A percentile compares a stretch with the other conserved stretches of the same genome.
These are phyloP conservation scores for Boletus vinaceobasis DNA, from an alignment of 768 basidiomycete genomes.

Conservation along the genomic window DNA sequence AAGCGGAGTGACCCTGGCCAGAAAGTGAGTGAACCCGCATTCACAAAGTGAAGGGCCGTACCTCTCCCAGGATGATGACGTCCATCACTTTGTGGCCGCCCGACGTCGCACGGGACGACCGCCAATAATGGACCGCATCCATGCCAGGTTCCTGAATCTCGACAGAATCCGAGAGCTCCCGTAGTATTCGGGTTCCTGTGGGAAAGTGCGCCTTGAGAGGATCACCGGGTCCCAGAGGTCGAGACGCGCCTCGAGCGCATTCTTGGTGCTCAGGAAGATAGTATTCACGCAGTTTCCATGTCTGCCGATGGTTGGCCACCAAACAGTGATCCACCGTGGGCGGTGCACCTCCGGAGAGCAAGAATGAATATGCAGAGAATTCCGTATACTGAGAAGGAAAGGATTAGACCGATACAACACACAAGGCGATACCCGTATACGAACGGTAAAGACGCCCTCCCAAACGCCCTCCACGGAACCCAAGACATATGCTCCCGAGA, in stretches of 20 bases:
- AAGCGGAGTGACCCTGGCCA: slow-evolving; percentile 84
- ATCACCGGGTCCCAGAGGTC: slow-evolving; percentile 53
- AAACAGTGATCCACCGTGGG: slow-evolving; percentile 65
- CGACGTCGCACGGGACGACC: slow-evolving; percentile 24
- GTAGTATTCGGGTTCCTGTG: slow-evolving; percentile 40
- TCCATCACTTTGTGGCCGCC: slow-evolving; percentile 41
- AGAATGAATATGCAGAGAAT: slow-evolving; percentile 77
- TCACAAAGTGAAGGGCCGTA: slow-evolving; percentile 22
- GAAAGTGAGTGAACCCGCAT: slow-evolving; percentile 4
- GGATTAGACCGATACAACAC: neutral
- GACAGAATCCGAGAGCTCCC: slow-evolving; percentile 47
- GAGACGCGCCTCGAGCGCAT: neutral
- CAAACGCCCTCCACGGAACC: slow-evolving; percentile 75
- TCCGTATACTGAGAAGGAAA: slow-evolving; percentile 60
- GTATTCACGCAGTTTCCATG: slow-evolving; percentile 83
- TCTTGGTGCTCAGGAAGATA: slow-evolving; percentile 45
- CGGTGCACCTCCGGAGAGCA: slow-evolving; percentile 69
- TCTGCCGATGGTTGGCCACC: slow-evolving; percentile 82
- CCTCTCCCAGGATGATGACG: slow-evolving; percentile 74
- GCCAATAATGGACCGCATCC: slow-evolving; percentile 28
- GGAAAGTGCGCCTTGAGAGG: slow-evolving; percentile 64
- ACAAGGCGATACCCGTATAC: slow-evolving; percentile 22
- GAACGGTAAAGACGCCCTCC: slow-evolving; percentile 76
- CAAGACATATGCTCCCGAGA: slow-evolving; percentile 50
- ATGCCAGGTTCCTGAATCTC: slow-evolving; percentile 44